Conservation (phyloP, 306 rosid genomes). For the Geum urbanum region DNA sequence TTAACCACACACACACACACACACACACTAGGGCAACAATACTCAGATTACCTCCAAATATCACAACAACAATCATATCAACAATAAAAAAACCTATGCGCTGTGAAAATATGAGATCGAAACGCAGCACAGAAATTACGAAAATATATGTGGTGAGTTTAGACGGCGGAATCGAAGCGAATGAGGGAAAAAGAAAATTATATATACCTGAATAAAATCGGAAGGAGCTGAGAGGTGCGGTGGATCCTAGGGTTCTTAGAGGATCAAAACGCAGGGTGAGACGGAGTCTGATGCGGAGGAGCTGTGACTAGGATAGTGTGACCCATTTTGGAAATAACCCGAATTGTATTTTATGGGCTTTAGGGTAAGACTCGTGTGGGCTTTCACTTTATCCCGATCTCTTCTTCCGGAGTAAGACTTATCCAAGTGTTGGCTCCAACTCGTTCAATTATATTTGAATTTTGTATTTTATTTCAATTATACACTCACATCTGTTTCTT, state of each 20-base stretch:
- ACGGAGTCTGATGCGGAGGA: too few relatives aligned
- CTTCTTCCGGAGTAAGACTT: too few relatives aligned
- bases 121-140: neutral
- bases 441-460: too few relatives aligned
- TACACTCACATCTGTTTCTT: too few relatives aligned
- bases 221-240: neutral
- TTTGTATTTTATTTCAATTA: too few relatives aligned
- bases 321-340: too few relatives aligned
- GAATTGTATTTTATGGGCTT: too few relatives aligned
- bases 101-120: neutral
- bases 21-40: neutral
- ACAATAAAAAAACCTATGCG: neutral
- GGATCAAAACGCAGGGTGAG: neutral
- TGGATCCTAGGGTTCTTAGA: slow-evolving; percentile 36
- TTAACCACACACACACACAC: neutral
- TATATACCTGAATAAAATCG: slow-evolving; percentile 31
- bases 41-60: neutral
- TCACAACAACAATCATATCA: too few relatives aligned
- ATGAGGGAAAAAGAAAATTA: neutral
- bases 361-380: too few relatives aligned
- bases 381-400: too few relatives aligned
- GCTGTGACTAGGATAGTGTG: neutral
- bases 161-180: neutral
- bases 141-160: too few relatives aligned
- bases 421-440: too few relatives aligned